Percentiles rank a stretch among this genome's conserved stretches.
Evolutionary conservation across 768 basidiomycete genomes (phyloP).

Genomic region (Dentipellis fragilis): DNA sequence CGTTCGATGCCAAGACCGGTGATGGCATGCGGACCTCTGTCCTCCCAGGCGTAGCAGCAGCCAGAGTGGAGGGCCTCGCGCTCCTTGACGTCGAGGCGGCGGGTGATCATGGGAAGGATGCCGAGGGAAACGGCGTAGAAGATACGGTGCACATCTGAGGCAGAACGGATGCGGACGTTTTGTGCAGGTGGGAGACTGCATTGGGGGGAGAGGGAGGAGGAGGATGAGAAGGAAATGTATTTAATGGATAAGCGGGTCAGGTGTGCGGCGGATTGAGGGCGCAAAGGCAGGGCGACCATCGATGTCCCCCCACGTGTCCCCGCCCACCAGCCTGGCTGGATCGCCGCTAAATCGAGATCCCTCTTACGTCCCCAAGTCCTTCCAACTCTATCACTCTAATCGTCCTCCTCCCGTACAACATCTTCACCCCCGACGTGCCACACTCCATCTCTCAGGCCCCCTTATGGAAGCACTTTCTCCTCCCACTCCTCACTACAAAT

Average conservation of each 20-base stretch:
- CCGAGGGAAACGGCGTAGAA: conserved; percentile 69
- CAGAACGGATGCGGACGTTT: conserved; percentile 72
- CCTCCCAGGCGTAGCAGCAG: conserved; percentile 85
- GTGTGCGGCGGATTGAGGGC: not conserved
- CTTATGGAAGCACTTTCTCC: not conserved
- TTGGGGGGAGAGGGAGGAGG: conserved; percentile 21
- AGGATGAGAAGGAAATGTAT: conserved; percentile 9
- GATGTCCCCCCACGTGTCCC: not conserved
- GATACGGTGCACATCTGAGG: conserved; percentile 71
- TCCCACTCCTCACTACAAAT: not conserved
- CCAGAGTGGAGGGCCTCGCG: conserved; percentile 55
- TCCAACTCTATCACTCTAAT: not conserved
- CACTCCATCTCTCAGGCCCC: not conserved
- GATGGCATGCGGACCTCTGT: conserved; percentile 68
- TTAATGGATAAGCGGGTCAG: conserved; percentile 8
- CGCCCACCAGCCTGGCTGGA: not conserved
- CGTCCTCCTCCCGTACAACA: not conserved
- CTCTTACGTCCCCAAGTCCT: not conserved
- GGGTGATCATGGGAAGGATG: conserved; percentile 63
- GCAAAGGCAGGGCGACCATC: not conserved
- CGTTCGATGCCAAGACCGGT: conserved; percentile 83
- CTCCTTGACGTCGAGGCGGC: conserved; percentile 77
- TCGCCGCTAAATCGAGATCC: not conserved
- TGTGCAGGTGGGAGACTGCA: conserved; percentile 70
- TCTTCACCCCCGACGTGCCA: not conserved